These are phyloP conservation scores for Petunia secreta DNA, from an alignment of 257 asterid genomes.

Conservation along the genomic window DNA sequence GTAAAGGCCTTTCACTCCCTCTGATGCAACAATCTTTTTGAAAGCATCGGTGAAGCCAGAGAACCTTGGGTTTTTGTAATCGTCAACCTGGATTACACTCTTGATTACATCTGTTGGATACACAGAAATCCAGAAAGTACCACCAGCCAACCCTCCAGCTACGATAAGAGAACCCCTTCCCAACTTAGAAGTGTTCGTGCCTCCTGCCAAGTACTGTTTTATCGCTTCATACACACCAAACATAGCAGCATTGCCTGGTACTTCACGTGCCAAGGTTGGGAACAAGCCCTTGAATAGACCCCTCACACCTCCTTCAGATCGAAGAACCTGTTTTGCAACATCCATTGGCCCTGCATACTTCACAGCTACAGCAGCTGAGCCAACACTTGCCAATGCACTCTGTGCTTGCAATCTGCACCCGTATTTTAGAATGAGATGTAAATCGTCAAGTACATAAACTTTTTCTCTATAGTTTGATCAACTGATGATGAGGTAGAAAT, in stretches of 20 bases:
- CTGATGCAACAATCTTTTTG: conserved; percentile 60
- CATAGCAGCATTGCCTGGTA: conserved; percentile 82
- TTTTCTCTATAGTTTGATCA: too few species aligned
- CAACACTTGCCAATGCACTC: conserved; percentile 54
- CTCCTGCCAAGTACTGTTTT: conserved; percentile 68
- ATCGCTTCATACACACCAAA: conserved; percentile 78
- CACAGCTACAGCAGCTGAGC: conserved; percentile 44
- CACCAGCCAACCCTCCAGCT: conserved; percentile 81
- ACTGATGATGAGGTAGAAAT: too few species aligned
- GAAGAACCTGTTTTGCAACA: conserved; percentile 70
- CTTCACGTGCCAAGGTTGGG: conserved; percentile 77
- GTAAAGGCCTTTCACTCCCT: conserved; percentile 74
- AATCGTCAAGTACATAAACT: too few species aligned
- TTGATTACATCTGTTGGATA: conserved; percentile 80
- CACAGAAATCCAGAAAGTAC: conserved; percentile 64
- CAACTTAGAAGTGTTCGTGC: conserved; percentile 57
- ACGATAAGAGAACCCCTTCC: conserved; percentile 67
- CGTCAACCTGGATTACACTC: conserved; percentile 76
- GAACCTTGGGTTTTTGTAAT: conserved; percentile 67
- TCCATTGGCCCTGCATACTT: conserved; percentile 78
- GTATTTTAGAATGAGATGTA: neutral
- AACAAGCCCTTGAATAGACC: conserved; percentile 76
- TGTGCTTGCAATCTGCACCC: conserved; percentile 75
- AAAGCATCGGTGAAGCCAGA: conserved; percentile 68
- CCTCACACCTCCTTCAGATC: conserved; percentile 56